A percentile compares a stretch with the other conserved stretches of the same genome.
Evolutionary conservation across 106 monocot genomes (phyloP).

Genomic region (Acorus gramineus): DNA sequence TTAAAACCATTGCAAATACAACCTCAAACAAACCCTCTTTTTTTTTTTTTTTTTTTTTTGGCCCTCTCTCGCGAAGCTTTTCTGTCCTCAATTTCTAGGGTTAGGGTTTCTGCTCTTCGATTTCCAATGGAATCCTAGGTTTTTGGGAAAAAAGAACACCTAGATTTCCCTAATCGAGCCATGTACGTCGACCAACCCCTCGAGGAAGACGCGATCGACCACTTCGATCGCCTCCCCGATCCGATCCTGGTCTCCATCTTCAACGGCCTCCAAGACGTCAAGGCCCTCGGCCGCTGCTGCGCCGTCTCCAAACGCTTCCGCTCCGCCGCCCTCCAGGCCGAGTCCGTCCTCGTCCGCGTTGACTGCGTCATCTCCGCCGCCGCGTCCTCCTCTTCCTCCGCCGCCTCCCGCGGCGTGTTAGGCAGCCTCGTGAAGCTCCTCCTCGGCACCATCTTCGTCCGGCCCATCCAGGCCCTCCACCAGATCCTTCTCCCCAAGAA

Average conservation of each 20-base stretch:
- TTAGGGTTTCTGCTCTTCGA: too few species aligned
- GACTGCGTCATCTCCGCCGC: constrained; percentile 5
- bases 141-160: too few species aligned
- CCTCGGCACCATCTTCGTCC: too few species aligned
- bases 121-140: too few species aligned
- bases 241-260: constrained; percentile 5
- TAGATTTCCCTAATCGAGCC: too few species aligned
- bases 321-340: neutral
- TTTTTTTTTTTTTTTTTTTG: too few species aligned
- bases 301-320: constrained; percentile 12
- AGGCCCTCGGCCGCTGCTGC: constrained; percentile 6
- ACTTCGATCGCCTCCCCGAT: constrained; percentile 5
- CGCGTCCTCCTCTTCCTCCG: neutral
- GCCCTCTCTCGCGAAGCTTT: too few species aligned
- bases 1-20: too few species aligned
- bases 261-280: constrained; percentile 7
- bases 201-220: neutral
- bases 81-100: too few species aligned
- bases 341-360: constrained; percentile 3
- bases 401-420: neutral
- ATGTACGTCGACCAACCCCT: too few species aligned
- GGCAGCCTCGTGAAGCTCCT: too few species aligned
- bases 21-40: too few species aligned
- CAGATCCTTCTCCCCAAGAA: neutral
- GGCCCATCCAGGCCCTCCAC: neutral